Evolutionary conservation across 768 basidiomycete species (phyloP).

Genomic region (Lenzites betulinus): DNA sequence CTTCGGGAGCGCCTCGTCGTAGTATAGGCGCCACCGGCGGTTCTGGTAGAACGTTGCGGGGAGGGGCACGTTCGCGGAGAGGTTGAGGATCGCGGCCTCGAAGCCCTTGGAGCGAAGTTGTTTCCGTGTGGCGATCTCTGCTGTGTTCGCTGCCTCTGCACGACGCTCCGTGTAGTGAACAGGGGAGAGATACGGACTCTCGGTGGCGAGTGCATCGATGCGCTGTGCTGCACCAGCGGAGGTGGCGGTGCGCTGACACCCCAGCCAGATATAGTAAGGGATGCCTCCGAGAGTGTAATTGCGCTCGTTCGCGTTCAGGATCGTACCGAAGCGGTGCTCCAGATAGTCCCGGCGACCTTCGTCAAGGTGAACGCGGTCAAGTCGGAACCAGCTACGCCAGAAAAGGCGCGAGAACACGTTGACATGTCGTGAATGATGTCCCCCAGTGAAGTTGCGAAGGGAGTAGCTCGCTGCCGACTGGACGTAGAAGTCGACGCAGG

Average conservation of each 20-base stretch:
- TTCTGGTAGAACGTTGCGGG: conserved; percentile 66
- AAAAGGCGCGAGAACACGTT: conserved; percentile 26
- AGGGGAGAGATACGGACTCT: conserved; percentile 36
- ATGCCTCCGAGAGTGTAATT: conserved; percentile 58
- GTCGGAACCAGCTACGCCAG: conserved; percentile 24
- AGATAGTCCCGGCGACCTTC: conserved; percentile 69
- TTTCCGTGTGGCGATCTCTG: conserved; percentile 35
- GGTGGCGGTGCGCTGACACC: conserved; percentile 63
- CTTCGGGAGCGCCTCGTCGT: conserved; percentile 55
- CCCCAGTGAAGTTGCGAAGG: conserved; percentile 22
- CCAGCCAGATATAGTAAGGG: conserved; percentile 77
- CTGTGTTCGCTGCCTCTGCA: conserved; percentile 43
- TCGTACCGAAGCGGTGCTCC: conserved; percentile 77
- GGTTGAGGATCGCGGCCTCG: conserved; percentile 44
- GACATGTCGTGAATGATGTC: conserved; percentile 21
- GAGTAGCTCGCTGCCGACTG: conserved; percentile 21
- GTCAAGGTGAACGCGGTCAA: conserved; percentile 45
- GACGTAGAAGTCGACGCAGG: conserved; percentile 24
- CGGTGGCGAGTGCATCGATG: conserved; percentile 27
- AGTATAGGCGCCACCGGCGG: conserved; percentile 69
- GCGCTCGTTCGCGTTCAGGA: conserved; percentile 72
- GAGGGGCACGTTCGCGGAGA: conserved; percentile 48
- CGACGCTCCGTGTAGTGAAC: conserved; percentile 39
- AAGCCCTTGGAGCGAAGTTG: conserved; percentile 23
- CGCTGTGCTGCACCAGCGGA: conserved; percentile 55